Evolutionary conservation across 176 grass and related monocot species (phyloP).

Genomic region (Musa schizocarpa): DNA sequence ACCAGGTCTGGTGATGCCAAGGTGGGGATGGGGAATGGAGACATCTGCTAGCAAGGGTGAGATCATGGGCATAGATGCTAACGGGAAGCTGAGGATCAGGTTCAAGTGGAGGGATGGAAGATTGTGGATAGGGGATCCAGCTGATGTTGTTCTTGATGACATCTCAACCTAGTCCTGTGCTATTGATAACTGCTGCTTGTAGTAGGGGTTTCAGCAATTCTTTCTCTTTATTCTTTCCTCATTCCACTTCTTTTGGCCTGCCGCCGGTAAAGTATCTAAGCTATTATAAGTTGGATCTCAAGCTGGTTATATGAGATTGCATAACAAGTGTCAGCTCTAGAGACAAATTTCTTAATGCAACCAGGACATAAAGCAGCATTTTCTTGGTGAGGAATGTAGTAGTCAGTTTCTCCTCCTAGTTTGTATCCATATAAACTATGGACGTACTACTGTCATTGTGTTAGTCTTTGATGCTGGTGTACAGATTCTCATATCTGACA

Average conservation of each 20-base stretch:
- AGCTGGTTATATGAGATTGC: background rate
- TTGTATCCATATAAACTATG: slow-evolving; percentile 8
- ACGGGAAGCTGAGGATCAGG: slow-evolving; percentile 88
- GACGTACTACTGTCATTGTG: background rate
- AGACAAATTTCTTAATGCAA: background rate
- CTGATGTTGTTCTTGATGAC: slow-evolving; percentile 89
- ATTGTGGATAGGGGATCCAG: slow-evolving; percentile 88
- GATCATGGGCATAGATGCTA: slow-evolving; percentile 84
- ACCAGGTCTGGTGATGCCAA: slow-evolving; percentile 63
- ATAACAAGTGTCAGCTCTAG: background rate
- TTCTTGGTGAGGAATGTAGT: background rate
- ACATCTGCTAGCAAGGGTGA: slow-evolving; percentile 76
- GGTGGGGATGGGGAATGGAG: slow-evolving; percentile 97
- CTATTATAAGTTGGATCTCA: background rate
- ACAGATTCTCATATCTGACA: background rate
- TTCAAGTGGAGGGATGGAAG: slow-evolving; percentile 87
- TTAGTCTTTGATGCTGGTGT: background rate
- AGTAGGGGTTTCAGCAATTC: slow-evolving; percentile 1
- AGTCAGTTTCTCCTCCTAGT: background rate
- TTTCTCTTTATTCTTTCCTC: slow-evolving; percentile 11
- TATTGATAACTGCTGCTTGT: background rate
- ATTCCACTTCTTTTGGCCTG: background rate
- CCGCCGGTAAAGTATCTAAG: background rate
- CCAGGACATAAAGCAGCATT: background rate
- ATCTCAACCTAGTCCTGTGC: background rate